These are phyloP conservation scores for Metschnikowia peoriensis DNA, from an alignment of 805 yeast species.

Conservation along the genomic window DNA sequence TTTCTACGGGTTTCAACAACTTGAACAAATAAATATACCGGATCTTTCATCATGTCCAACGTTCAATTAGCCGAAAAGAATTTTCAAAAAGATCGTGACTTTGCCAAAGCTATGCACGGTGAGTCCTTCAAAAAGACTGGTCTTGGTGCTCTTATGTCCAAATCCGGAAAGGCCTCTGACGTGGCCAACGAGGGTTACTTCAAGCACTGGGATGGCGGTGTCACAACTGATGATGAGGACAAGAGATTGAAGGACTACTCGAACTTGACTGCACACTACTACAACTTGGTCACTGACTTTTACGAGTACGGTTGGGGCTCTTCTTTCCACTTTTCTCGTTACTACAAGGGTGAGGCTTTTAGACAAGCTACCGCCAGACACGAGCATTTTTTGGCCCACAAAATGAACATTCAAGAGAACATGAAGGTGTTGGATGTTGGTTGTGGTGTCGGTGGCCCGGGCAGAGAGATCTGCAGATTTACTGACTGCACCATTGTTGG, in stretches of 20 bases:
- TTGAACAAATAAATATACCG: constrained; percentile 1
- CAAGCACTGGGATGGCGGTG: constrained; percentile 96
- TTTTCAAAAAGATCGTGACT: constrained; percentile 59
- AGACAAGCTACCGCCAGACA: constrained; percentile 94
- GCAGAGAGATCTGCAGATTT: constrained; percentile 91
- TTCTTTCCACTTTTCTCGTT: constrained; percentile 95
- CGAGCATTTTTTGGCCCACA: constrained; percentile 89
- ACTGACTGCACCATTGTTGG: constrained; percentile 87
- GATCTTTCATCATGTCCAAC: constrained; percentile 14
- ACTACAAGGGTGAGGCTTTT: constrained; percentile 90
- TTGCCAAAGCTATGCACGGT: constrained; percentile 87
- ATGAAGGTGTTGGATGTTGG: constrained; percentile 96
- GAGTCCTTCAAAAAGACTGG: constrained; percentile 68
- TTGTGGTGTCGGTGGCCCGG: constrained; percentile 99
- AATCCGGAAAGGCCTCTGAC: constrained; percentile 66
- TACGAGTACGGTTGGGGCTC: constrained; percentile 99
- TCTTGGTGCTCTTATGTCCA: constrained; percentile 69
- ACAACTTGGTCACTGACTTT: constrained; percentile 95
- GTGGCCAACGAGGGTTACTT: constrained; percentile 88
- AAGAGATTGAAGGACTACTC: constrained; percentile 82
- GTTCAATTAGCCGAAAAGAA: constrained; percentile 47
- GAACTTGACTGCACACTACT: constrained; percentile 89
- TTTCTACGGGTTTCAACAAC: constrained; percentile 18
- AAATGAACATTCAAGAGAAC: constrained; percentile 73
- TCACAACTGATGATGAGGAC: constrained; percentile 67